Evolutionary conservation across 192 early-diverging fungal species (phyloP).

Genomic region (Coemansia sp.): DNA sequence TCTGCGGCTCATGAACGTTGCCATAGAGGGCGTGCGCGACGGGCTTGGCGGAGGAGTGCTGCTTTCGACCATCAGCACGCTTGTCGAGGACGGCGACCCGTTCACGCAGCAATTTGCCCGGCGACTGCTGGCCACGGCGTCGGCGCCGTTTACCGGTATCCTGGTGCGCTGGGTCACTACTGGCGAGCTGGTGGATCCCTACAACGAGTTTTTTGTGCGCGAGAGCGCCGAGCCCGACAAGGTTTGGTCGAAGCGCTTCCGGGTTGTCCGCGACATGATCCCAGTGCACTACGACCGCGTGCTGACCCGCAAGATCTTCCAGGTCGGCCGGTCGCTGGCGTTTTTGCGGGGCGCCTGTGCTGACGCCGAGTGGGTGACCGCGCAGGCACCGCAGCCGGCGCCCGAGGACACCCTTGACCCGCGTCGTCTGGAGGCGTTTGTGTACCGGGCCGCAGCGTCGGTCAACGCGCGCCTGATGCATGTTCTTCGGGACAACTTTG

Average conservation of each 20-base stretch:
- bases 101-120: constrained; percentile 75
- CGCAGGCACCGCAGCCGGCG: constrained; percentile 31
- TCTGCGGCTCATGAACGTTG: constrained; percentile 69
- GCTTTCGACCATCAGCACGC: constrained; percentile 70
- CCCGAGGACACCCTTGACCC: constrained; percentile 60
- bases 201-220: constrained; percentile 87
- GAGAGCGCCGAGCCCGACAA: constrained; percentile 63
- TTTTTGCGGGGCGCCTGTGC: constrained; percentile 68
- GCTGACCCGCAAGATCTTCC: constrained; percentile 83
- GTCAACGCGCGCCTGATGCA: constrained; percentile 78
- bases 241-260: constrained; percentile 82
- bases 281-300: constrained; percentile 75
- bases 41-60: constrained; percentile 40
- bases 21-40: constrained; percentile 34
- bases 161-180: constrained; percentile 89
- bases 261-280: constrained; percentile 73
- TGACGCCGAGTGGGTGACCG: constrained; percentile 58
- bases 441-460: constrained; percentile 66
- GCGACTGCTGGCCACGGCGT: constrained; percentile 68
- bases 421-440: constrained; percentile 66
- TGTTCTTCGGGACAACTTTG: constrained; percentile 74
- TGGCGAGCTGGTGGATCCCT: constrained; percentile 90
- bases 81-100: constrained; percentile 90
- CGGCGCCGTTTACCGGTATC: constrained; percentile 88
- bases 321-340: constrained; percentile 86